Evolutionary conservation across 345 rosid species (phyloP).

Genomic region (Euphorbia peplus): DNA sequence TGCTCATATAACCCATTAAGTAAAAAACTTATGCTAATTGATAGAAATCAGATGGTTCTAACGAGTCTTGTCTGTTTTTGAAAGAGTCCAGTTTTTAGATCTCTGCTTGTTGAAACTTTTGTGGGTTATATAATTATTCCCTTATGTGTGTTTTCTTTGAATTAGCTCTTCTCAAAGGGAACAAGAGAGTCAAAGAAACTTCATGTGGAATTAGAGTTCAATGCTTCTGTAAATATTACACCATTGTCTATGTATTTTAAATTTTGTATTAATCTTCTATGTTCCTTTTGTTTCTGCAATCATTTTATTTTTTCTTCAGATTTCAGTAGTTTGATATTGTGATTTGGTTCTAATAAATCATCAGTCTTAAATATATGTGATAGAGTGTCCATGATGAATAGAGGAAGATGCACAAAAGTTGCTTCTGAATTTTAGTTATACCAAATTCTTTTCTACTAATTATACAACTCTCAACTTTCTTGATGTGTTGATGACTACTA

Average conservation of each 20-base stretch:
- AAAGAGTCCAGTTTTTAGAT: no score
- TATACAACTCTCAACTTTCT: conserved; percentile 83
- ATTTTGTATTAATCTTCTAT: no score
- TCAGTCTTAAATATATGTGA: no score
- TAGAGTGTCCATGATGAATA: no score
- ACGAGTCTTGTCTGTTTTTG: no score
- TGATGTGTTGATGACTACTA: conserved; percentile 99
- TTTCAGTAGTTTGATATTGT: no score
- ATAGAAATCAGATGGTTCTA: no score
- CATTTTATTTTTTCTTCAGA: not conserved
- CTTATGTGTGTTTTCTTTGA: conserved; percentile 6
- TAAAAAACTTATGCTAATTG: no score
- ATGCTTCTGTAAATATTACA: conserved; percentile 51
- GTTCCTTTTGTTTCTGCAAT: no score
- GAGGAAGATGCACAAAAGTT: conserved; percentile 99
- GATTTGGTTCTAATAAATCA: no score
- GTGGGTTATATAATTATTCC: not conserved
- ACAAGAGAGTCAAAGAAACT: conserved; percentile 98
- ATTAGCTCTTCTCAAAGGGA: conserved; percentile 94
- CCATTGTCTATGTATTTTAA: no score
- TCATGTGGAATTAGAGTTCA: conserved; percentile 85
- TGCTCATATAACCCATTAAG: no score
- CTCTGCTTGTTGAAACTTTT: not conserved
- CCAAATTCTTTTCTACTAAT: conserved; percentile 60
- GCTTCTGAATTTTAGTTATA: conserved; percentile 95